Evolutionary conservation across 805 yeast genomes (phyloP), one percentile per base, ranked within the genome.

Genomic region (Scheffersomyces lignosus): DNA sequence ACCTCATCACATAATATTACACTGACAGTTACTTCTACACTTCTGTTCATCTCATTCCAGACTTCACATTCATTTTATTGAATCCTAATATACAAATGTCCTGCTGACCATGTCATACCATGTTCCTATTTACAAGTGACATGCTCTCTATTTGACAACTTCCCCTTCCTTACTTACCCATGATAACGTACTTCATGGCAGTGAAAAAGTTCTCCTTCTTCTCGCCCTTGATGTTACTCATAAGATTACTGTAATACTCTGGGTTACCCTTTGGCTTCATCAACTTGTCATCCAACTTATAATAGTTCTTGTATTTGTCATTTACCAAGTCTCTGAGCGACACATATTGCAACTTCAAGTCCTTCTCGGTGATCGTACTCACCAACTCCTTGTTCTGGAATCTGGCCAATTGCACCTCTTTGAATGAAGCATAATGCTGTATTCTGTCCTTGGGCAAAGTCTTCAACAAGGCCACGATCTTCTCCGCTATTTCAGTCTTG

Each of bases 231-330:
- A 89, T 74, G 56, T 87, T 95, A 18, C 73, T 70, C 61, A 83
- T 47, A 36, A 89, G 70, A 52, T 93, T 73, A 27, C 71, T 75
- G 53, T 89, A 89, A 55, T 89, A 89, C 31, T 72, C 60, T 2
- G 95, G 88, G 60, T 87, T 86, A 2, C 96, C 96, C 51, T 82
- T 81, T n/a, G 97, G 97, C 47, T 61, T 70, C 51, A 78, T 61
- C 46, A 89, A 61, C 54, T 83, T 83, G 29, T 79, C 83, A 38
- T 81, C 81, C 24, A 80, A 73, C 43, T 74, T 68, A 56, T 85
- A 86, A 52, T 78, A 78, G 40, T 75, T 74, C 49, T 69, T 72
- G 67, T 81, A 81, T 51, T 81, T 80, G 54, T 81, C 81, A 38
- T 71, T 74, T 39, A 73, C 71, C 40, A 83, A 59, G 45, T 74